A percentile compares a stretch with the other conserved stretches of the same genome.
phyloP scores from a whole-genome alignment of 306 rosid genomes.

The Gleditsia sinensis region DNA sequence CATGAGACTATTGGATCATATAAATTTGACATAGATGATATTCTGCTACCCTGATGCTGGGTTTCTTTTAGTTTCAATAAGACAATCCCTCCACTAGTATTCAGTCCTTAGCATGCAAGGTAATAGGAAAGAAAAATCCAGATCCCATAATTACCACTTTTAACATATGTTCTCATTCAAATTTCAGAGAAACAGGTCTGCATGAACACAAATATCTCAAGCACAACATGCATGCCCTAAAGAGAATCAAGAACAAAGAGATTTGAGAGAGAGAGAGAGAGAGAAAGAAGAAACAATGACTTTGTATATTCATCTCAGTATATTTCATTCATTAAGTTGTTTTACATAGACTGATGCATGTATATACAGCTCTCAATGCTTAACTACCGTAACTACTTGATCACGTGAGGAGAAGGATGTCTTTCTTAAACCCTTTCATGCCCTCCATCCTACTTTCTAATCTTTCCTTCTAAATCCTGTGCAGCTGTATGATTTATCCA shows the following conservation, averaged over 20 bases:
- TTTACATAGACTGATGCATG: too few relatives aligned
- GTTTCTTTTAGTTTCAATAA: conserved; percentile 19
- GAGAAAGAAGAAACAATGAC: too few relatives aligned
- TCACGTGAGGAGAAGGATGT: too few relatives aligned
- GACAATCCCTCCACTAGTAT: conserved; percentile 26
- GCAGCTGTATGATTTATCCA: conserved; percentile 1
- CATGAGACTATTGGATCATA: not conserved
- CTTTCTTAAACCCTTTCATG: too few relatives aligned
- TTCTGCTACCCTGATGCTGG: not conserved
- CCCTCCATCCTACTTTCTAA: conserved; percentile 6
- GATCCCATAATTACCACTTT: conserved; percentile 1
- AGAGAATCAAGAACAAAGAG: too few relatives aligned
- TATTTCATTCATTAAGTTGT: too few relatives aligned
- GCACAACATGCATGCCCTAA: conserved; percentile 7
- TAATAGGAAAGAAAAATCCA: conserved; percentile 16
- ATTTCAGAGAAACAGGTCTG: not conserved
- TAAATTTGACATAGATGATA: not conserved
- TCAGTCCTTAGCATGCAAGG: conserved; percentile 27
- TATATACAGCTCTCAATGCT: too few relatives aligned
- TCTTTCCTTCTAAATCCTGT: conserved; percentile 17
- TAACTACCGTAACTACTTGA: too few relatives aligned
- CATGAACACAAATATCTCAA: conserved; percentile 24
- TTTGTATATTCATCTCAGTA: too few relatives aligned
- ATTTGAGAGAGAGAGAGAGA: too few relatives aligned
- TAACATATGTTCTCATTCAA: conserved; percentile 21